Percentiles rank a stretch among this genome's conserved stretches.
phyloP scores from a whole-genome alignment of 2,329 filamentous ascomycete genomes.

The Nigrospora sphaerica region DNA sequence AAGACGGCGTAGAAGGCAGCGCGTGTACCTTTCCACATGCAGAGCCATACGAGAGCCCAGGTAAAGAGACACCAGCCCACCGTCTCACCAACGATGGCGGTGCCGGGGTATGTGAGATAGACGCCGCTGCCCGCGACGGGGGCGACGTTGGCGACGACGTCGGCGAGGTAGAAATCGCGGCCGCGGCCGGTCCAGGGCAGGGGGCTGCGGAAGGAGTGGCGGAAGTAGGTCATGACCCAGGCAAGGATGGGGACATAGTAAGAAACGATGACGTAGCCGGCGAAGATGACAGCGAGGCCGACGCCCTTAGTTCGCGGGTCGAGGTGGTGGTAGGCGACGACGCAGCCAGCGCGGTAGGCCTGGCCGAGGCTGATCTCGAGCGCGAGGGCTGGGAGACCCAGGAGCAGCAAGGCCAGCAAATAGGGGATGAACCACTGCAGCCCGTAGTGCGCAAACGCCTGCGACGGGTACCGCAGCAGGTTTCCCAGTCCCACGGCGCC shows the following conservation, averaged over 20 bases:
- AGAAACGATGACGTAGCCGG: slow-evolving; percentile 46
- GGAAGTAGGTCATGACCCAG: slow-evolving; percentile 54
- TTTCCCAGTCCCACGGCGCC: slow-evolving; percentile 53
- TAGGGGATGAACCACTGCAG: slow-evolving; percentile 56
- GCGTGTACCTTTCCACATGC: slow-evolving; percentile 29
- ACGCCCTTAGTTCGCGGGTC: slow-evolving; percentile 45
- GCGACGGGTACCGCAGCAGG: slow-evolving; percentile 48
- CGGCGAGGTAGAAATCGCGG: slow-evolving; percentile 43
- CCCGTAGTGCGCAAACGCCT: slow-evolving; percentile 53
- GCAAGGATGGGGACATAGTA: slow-evolving; percentile 51
- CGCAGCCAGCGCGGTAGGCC: slow-evolving; percentile 47
- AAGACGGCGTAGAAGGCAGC: no score
- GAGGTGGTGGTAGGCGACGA: slow-evolving; percentile 47
- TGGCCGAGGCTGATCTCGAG: slow-evolving; percentile 65
- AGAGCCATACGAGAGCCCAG: slow-evolving; percentile 53
- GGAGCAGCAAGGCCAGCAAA: slow-evolving; percentile 43
- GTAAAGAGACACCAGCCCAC: slow-evolving; percentile 52
- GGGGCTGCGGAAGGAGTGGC: slow-evolving; percentile 45
- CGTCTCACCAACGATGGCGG: slow-evolving; percentile 44
- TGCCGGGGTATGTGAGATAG: slow-evolving; percentile 39
- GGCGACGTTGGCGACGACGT: slow-evolving; percentile 40
- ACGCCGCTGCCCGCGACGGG: slow-evolving; percentile 28
- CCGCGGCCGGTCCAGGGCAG: slow-evolving; percentile 45
- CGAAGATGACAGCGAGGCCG: slow-evolving; percentile 43
- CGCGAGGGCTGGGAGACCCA: slow-evolving; percentile 48